Percentiles rank a stretch among this genome's conserved stretches.
These are phyloP conservation scores for Arthrinium phaeospermum DNA, from an alignment of 2,329 filamentous ascomycete species.

Conservation along the genomic window DNA sequence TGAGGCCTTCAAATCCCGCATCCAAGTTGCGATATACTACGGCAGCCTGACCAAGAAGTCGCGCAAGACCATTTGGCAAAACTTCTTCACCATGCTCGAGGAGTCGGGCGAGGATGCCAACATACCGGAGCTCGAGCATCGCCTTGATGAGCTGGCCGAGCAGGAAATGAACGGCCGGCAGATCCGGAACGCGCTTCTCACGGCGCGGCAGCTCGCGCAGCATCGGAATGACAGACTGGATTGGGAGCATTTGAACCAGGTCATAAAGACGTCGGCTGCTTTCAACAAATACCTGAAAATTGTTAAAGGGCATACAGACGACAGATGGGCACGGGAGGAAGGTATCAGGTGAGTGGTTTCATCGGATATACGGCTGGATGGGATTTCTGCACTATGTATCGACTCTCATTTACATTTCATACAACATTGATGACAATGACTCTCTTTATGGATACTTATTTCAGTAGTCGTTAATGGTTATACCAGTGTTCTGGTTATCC, in stretches of 20 bases:
- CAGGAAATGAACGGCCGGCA: constrained; percentile 46
- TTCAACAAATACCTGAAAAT: constrained; percentile 30
- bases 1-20: constrained; percentile 27
- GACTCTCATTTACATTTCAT: too few relatives aligned
- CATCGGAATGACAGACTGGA: constrained; percentile 27
- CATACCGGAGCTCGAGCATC: constrained; percentile 26
- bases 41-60: constrained; percentile 22
- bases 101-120: constrained; percentile 28
- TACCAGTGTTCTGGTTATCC: too few relatives aligned
- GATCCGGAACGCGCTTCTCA: constrained; percentile 44
- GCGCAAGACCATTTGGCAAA: constrained; percentile 24
- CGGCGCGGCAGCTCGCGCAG: constrained; percentile 29
- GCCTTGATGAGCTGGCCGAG: constrained; percentile 35
- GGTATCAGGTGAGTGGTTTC: background rate
- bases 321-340: constrained; percentile 26
- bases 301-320: constrained; percentile 28
- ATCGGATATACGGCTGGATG: too few relatives aligned
- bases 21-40: constrained; percentile 26
- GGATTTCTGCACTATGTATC: too few relatives aligned
- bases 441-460: too few relatives aligned
- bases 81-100: constrained; percentile 28
- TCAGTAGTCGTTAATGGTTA: too few relatives aligned
- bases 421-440: background rate
- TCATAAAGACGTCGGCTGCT: constrained; percentile 28
- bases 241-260: constrained; percentile 29